A percentile compares a stretch with the other conserved stretches of the same genome.
Conservation (phyloP, 805 yeast species). For the Pichia californica region DNA sequence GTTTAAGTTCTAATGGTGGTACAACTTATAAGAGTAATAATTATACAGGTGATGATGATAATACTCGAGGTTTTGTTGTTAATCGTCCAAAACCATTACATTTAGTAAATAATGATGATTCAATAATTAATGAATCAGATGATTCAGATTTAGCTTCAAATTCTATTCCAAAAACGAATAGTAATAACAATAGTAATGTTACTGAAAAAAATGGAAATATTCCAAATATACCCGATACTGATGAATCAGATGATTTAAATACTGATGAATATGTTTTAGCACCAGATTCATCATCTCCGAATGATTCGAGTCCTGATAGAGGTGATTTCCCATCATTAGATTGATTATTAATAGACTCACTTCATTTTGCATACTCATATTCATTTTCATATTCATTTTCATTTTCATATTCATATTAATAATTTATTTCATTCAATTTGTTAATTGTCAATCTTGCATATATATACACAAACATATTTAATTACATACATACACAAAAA, state of each 20-base stretch:
- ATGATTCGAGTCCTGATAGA: background rate
- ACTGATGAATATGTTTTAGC: slow-evolving; percentile 3
- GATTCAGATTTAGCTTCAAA: background rate
- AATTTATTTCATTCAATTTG: no score
- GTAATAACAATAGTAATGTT: background rate
- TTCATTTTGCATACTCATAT: no score
- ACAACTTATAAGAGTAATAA: slow-evolving; percentile 6
- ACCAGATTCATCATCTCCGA: slow-evolving; percentile 1
- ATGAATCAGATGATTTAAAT: slow-evolving; percentile 1
- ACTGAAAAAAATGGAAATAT: no score
- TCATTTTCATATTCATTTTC: no score
- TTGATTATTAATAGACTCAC: no score
- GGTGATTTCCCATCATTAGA: background rate
- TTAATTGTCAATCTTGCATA: no score
- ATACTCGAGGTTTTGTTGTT: slow-evolving; percentile 25
- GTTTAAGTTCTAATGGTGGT: slow-evolving; percentile 6
- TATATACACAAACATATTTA: no score
- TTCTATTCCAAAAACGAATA: background rate
- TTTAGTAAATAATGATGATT: slow-evolving; percentile 9
- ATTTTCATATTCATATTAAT: no score
- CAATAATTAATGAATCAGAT: background rate
- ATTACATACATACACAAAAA: no score
- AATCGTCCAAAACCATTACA: slow-evolving; percentile 26
- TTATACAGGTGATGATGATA: slow-evolving; percentile 2
- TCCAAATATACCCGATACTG: background rate